A percentile compares a stretch with the other conserved stretches of the same genome.
Conservation (phyloP, 495 filamentous ascomycete species). For the Aspergillus ellipticus region DNA sequence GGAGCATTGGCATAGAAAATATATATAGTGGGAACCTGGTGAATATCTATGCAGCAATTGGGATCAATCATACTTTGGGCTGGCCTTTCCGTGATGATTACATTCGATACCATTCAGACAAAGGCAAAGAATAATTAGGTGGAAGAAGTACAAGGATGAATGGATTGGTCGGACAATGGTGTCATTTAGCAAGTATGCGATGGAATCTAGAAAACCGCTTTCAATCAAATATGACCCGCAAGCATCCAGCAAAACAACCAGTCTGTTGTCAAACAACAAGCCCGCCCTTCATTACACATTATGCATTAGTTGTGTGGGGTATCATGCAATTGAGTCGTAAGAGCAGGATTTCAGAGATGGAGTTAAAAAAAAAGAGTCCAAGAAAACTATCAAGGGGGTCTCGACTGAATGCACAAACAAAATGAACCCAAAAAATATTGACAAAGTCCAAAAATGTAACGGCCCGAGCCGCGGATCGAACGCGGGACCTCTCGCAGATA, state of each 20-base stretch:
- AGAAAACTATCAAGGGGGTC: too few species aligned
- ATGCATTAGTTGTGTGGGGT: background rate
- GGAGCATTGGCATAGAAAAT: background rate
- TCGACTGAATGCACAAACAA: too few species aligned
- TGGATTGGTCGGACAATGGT: too few species aligned
- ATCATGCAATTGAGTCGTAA: background rate
- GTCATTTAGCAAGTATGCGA: too few species aligned
- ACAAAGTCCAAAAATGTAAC: slow-evolving; percentile 8
- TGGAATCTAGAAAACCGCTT: background rate
- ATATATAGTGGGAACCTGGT: too few species aligned
- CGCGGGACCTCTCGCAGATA: slow-evolving; percentile 41
- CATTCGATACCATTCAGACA: too few species aligned
- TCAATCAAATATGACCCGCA: background rate
- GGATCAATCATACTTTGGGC: too few species aligned
- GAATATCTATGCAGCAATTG: too few species aligned
- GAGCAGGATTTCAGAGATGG: background rate
- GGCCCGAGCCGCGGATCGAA: slow-evolving; percentile 41
- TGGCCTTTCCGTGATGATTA: too few species aligned
- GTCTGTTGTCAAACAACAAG: background rate
- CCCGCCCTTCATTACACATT: background rate
- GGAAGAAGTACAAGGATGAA: too few species aligned
- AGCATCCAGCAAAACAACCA: background rate
- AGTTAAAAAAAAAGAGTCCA: slow-evolving; percentile 5
- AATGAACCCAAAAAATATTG: slow-evolving; percentile 3
- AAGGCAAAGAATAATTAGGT: too few species aligned